Base-by-base conservation (phyloP, 768 basidiomycete genomes). In the Collybia sordida region DNA sequence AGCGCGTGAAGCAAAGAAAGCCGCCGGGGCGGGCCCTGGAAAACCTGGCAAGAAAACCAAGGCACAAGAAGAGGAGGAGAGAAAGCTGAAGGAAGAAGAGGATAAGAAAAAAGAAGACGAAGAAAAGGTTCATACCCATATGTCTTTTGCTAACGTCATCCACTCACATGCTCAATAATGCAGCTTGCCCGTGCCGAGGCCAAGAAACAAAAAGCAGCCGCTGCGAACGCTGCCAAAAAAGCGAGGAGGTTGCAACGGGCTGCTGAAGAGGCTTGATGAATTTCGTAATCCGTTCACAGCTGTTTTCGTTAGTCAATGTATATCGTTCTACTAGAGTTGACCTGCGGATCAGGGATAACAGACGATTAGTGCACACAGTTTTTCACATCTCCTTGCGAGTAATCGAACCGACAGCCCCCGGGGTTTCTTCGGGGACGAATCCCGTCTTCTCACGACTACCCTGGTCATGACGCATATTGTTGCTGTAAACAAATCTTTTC, bases 161-260 rank as follows among this genome's bases (percentile, higher is more conserved):
- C 14, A 52, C 7, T 38, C 2, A 46, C 38, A 38, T 28, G 24
- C 27, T 36, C 11, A 42, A 37, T 50, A 25, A 28, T 51, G 36
- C 59, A 83, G 78, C 64, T 53, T 41, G 83, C 81, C 3, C 80
- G 80, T 40, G 88, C 82, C 14, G 88, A 90, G 47, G 86, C 88
- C 1, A 92, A 93, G 68, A 92, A 91, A 71, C 82, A 83, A 3
- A 93, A 92, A 62, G 82, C 86, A 0, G 88, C 88, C 2, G 88
- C 89, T 38, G 91, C 92, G 3, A 94, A 86, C 62, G 92, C 91
- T 35, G 91, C 91, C 9, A 95, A 95, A 74, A 95, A 95, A 72
- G 90, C 90, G 24, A 74, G 89, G 54, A 77, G 89, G 54, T 78
- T 78, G 39, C 79, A 78, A 51, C 77, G 86, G 34, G 77, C 77